Evolutionary conservation across 768 basidiomycete species (phyloP).

Genomic region (Gloeophyllum trabeum): DNA sequence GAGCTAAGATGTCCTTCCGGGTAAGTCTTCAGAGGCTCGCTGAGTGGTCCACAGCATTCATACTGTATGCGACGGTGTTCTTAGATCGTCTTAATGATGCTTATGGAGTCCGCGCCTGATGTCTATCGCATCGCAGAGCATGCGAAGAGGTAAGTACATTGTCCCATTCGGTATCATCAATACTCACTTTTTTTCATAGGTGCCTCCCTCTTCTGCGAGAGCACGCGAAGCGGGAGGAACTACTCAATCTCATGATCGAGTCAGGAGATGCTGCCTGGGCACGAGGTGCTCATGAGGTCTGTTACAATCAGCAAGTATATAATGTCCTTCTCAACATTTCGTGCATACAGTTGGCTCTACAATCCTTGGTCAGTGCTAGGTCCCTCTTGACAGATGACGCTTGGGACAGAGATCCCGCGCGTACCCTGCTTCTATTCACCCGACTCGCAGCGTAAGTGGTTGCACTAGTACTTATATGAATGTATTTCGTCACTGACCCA

Average conservation of each 20-base stretch:
- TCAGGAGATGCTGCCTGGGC: conserved; percentile 64
- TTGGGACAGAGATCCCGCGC: conserved; percentile 35
- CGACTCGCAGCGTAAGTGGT: conserved; percentile 54
- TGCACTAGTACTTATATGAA: neutral
- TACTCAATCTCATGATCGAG: conserved; percentile 49
- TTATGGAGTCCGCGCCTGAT: conserved; percentile 49
- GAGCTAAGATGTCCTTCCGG: conserved; percentile 61
- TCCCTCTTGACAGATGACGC: conserved; percentile 40
- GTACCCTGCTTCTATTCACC: conserved; percentile 42
- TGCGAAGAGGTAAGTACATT: conserved; percentile 37
- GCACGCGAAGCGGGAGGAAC: conserved; percentile 47
- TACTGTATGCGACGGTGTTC: conserved; percentile 4
- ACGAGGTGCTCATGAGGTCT: conserved; percentile 66
- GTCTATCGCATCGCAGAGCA: conserved; percentile 63
- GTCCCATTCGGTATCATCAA: neutral
- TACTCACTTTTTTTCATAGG: conserved; percentile 18
- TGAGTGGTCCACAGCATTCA: too few relatives aligned
- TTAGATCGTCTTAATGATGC: conserved; percentile 63
- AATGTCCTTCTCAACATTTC: neutral
- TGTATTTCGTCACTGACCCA: neutral
- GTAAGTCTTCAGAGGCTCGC: conserved; percentile 20
- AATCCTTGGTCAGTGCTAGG: conserved; percentile 49
- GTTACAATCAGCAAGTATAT: too few relatives aligned
- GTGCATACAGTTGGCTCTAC: conserved; percentile 44
- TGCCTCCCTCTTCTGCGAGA: conserved; percentile 53